Percentiles rank a stretch among this genome's conserved stretches.
Conservation (phyloP, 345 rosid species). For the Heritiera littoralis region DNA sequence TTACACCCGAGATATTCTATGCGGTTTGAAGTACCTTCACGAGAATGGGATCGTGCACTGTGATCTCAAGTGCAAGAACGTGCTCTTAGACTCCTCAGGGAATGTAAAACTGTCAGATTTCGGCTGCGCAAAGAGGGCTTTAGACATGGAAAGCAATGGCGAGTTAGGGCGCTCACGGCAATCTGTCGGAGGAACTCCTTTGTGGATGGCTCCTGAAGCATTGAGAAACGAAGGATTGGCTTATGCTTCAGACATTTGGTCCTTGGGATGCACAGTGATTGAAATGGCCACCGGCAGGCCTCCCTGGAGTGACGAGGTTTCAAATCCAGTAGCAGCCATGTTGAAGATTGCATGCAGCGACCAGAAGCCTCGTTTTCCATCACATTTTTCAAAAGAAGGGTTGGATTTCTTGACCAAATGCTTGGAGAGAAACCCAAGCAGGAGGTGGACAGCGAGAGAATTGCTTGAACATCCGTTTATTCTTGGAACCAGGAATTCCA, state of each 20-base stretch:
- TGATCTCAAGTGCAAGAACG: slow-evolving; percentile 44
- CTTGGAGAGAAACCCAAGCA: slow-evolving; percentile 32
- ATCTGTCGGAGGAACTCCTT: slow-evolving; percentile 36
- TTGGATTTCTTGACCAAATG: slow-evolving; percentile 39
- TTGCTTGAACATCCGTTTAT: slow-evolving; percentile 39
- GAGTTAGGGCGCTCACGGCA: neutral
- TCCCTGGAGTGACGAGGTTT: slow-evolving; percentile 33
- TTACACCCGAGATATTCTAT: slow-evolving; percentile 33
- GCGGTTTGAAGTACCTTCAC: slow-evolving; percentile 38
- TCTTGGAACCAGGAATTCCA: neutral
- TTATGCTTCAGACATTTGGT: slow-evolving; percentile 44
- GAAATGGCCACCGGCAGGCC: slow-evolving; percentile 48
- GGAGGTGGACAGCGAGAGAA: slow-evolving; percentile 36
- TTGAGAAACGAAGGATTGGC: slow-evolving; percentile 33
- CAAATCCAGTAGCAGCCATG: slow-evolving; percentile 29
- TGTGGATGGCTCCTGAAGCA: slow-evolving; percentile 52
- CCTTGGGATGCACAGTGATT: slow-evolving; percentile 40
- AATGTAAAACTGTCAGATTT: slow-evolving; percentile 44
- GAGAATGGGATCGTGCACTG: slow-evolving; percentile 39
- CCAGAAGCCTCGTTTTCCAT: slow-evolving; percentile 32
- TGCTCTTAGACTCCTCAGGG: slow-evolving; percentile 33
- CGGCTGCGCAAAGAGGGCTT: slow-evolving; percentile 37
- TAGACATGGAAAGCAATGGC: neutral
- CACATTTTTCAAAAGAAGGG: slow-evolving; percentile 28
- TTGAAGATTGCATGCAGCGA: slow-evolving; percentile 37